phyloP scores from a whole-genome alignment of 257 asterid genomes.

The Petunia axillaris region DNA sequence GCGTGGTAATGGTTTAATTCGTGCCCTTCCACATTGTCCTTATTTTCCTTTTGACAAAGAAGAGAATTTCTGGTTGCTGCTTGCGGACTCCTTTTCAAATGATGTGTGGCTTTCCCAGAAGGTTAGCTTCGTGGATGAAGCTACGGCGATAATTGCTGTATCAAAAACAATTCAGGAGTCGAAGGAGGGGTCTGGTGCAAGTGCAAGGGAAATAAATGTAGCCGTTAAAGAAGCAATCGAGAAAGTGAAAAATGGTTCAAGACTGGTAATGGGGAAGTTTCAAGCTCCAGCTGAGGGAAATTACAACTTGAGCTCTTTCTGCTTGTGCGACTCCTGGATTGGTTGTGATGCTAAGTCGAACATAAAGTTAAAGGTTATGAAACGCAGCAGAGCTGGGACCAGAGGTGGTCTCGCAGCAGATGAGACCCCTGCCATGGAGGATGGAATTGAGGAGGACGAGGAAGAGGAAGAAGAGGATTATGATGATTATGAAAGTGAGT shows the following conservation, averaged over 20 bases:
- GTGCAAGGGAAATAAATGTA: conserved; percentile 62
- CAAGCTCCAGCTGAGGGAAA: conserved; percentile 92
- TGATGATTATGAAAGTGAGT: conserved; percentile 94
- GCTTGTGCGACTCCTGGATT: conserved; percentile 94
- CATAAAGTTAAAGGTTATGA: conserved; percentile 72
- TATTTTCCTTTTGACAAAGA: conserved; percentile 80
- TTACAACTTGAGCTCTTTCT: conserved; percentile 67
- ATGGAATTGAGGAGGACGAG: conserved; percentile 86
- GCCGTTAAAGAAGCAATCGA: conserved; percentile 78
- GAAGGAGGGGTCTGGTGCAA: conserved; percentile 91
- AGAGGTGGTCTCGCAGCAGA: conserved; percentile 40
- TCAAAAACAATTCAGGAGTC: conserved; percentile 89
- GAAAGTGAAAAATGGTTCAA: conserved; percentile 51
- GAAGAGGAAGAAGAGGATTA: conserved; percentile 85
- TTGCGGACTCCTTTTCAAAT: conserved; percentile 77
- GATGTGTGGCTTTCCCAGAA: conserved; percentile 96
- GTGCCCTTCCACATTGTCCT: conserved; percentile 90
- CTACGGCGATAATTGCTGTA: conserved; percentile 79
- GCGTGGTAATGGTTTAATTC: conserved; percentile 65
- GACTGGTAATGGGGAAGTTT: conserved; percentile 60
- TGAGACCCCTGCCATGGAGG: conserved; percentile 66
- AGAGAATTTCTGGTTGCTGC: conserved; percentile 91
- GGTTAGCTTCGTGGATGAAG: conserved; percentile 90
- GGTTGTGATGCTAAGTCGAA: conserved; percentile 84
- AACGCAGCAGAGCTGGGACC: conserved; percentile 62